Percentiles rank a stretch among this genome's conserved stretches.
phyloP scores from a whole-genome alignment of 495 filamentous ascomycete genomes.

The Xylaria bambusicola region DNA sequence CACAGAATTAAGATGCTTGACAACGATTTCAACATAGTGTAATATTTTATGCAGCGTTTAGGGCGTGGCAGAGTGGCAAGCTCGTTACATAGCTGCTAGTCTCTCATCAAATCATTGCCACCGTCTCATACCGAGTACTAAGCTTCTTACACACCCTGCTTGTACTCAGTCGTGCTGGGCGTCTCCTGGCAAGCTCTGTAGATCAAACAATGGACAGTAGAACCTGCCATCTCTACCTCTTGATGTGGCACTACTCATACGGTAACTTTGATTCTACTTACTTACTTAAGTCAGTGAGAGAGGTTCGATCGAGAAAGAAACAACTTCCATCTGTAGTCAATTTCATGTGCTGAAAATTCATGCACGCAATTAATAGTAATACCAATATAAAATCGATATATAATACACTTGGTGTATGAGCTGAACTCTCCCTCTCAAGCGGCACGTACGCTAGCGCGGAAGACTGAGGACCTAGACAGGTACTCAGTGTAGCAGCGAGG shows the following conservation, averaged over 20 bases:
- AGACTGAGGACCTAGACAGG: not conserved
- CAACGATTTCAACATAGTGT: no score
- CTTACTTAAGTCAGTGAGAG: not conserved
- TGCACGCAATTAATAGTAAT: not conserved
- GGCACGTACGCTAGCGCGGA: not conserved
- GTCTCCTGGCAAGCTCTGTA: conserved; percentile 5
- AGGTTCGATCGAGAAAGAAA: not conserved
- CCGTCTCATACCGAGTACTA: conserved; percentile 9
- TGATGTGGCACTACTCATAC: not conserved
- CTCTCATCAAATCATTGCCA: not conserved
- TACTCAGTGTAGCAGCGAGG: not conserved
- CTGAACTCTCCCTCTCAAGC: not conserved
- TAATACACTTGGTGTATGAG: not conserved
- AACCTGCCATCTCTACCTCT: not conserved
- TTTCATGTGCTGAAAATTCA: not conserved
- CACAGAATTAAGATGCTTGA: not conserved
- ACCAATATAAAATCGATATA: not conserved
- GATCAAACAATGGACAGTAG: conserved; percentile 7
- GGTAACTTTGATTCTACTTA: not conserved
- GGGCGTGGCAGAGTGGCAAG: not conserved
- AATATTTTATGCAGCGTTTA: not conserved
- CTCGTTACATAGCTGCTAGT: not conserved
- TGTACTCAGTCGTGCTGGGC: not conserved
- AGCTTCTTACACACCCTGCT: conserved; percentile 9
- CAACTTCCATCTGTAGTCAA: not conserved